Evolutionary conservation across 1,284 basidiomycete species (phyloP).

Genomic region (Leccinum pachyderme): DNA sequence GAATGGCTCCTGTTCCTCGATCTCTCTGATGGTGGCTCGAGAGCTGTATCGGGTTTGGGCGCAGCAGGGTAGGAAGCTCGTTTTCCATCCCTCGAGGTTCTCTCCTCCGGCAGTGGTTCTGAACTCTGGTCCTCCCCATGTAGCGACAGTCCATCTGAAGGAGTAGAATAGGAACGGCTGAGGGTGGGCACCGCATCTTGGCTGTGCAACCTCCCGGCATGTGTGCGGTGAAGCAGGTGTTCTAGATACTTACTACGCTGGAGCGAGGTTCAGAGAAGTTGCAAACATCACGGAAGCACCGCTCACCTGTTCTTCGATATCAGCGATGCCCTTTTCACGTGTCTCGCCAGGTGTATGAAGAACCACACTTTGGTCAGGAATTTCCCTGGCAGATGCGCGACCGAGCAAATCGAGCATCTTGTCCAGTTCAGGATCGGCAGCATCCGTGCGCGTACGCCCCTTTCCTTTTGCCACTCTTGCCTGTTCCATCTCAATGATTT

Average conservation of each 20-base stretch:
- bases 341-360: slow-evolving; percentile 46
- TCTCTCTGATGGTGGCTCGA: slow-evolving; percentile 33
- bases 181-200: slow-evolving; percentile 56
- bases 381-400: slow-evolving; percentile 64
- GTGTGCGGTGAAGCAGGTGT: slow-evolving; percentile 64
- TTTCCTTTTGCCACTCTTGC: slow-evolving; percentile 53
- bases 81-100: slow-evolving; percentile 18
- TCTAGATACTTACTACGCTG: slow-evolving; percentile 72
- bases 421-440: slow-evolving; percentile 58
- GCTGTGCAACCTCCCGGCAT: slow-evolving; percentile 61
- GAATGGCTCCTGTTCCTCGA: slow-evolving; percentile 64
- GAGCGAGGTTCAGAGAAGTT: slow-evolving; percentile 6
- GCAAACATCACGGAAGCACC: not conserved
- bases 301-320: slow-evolving; percentile 61
- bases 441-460: slow-evolving; percentile 16
- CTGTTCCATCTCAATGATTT: slow-evolving; percentile 63
- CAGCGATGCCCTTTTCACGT: slow-evolving; percentile 48
- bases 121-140: not conserved
- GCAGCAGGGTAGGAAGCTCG: slow-evolving; percentile 20
- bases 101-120: slow-evolving; percentile 3
- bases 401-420: slow-evolving; percentile 69
- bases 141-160: not conserved
- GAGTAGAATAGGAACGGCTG: slow-evolving; percentile 6
- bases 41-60: slow-evolving; percentile 4
- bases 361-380: slow-evolving; percentile 67